These are phyloP conservation scores for Verticillium alfalfae DNA, from an alignment of 2,329 filamentous ascomycete species.

Conservation along the genomic window DNA sequence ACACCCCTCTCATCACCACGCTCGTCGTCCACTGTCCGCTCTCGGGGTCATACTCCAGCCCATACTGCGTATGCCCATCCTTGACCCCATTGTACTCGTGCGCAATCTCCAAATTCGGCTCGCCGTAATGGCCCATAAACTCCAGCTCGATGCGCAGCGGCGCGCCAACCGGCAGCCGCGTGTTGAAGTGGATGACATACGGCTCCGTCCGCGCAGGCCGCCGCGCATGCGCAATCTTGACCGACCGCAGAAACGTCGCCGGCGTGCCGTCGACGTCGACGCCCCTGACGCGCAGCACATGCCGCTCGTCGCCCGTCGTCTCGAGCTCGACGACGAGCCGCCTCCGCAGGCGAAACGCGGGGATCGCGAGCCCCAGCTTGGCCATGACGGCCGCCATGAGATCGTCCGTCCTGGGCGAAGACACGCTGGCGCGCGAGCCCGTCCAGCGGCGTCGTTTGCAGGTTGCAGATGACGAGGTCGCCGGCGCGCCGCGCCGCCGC, in stretches of 20 bases:
- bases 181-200: constrained; percentile 28
- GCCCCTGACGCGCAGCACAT: constrained; percentile 23
- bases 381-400: constrained; percentile 34
- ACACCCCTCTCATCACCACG: neutral
- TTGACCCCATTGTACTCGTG: constrained; percentile 10
- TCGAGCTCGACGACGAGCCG: constrained; percentile 22
- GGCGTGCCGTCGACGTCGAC: constrained; percentile 35
- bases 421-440: constrained; percentile 23
- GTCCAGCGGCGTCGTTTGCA: constrained; percentile 37
- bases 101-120: constrained; percentile 28
- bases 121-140: constrained; percentile 42
- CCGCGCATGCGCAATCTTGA: constrained; percentile 30
- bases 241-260: constrained; percentile 30
- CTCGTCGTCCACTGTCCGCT: constrained; percentile 16
- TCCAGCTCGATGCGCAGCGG: constrained; percentile 31
- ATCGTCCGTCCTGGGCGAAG: constrained; percentile 26
- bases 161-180: constrained; percentile 13
- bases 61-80: constrained; percentile 11
- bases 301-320: constrained; percentile 10
- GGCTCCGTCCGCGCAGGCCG: constrained; percentile 28
- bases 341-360: constrained; percentile 29
- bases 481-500: constrained; percentile 19
- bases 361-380: constrained; percentile 27
- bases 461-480: constrained; percentile 37
- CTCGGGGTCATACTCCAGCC: constrained; percentile 21